phyloP scores from a whole-genome alignment of 257 asterid genomes.

The Primulina eburnea region DNA sequence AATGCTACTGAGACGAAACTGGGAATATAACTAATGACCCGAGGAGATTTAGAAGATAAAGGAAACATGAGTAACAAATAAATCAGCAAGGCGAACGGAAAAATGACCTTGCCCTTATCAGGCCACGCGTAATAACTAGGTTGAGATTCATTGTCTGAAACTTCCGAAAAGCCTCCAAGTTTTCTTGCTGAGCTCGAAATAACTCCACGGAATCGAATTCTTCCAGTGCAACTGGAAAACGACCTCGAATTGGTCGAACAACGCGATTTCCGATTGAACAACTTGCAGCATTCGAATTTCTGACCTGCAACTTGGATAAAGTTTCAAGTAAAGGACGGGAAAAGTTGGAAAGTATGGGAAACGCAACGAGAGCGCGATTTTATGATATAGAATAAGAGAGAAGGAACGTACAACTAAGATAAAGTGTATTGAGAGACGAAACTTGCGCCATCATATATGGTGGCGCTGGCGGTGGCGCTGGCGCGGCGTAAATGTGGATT shows the following conservation, averaged over 20 bases:
- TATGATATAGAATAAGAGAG: not conserved
- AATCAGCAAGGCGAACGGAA: not conserved
- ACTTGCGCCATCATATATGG: constrained; percentile 32
- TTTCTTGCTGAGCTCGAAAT: constrained; percentile 32
- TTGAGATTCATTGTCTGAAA: constrained; percentile 36
- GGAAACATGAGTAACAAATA: not conserved
- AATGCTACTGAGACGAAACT: not conserved
- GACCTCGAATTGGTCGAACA: constrained; percentile 22
- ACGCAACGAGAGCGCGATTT: constrained; percentile 5
- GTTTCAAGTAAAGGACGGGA: constrained; percentile 1
- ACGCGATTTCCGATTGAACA: constrained; percentile 22
- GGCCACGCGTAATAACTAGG: constrained; percentile 57
- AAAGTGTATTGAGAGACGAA: constrained; percentile 26
- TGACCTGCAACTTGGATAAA: constrained; percentile 34
- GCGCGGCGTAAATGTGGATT: constrained; percentile 16
- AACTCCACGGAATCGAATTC: constrained; percentile 17
- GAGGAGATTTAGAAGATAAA: not conserved
- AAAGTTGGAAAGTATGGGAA: not conserved
- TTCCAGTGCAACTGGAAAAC: constrained; percentile 22
- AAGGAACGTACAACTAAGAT: constrained; percentile 30
- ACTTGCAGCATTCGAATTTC: constrained; percentile 20
- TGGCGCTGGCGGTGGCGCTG: not conserved
- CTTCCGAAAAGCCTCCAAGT: constrained; percentile 28
- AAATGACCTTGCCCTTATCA: constrained; percentile 50
- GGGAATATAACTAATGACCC: too few species aligned